These are phyloP conservation scores for Ambrosiella beaveri DNA, from an alignment of 2,329 filamentous ascomycete species.

Conservation along the genomic window DNA sequence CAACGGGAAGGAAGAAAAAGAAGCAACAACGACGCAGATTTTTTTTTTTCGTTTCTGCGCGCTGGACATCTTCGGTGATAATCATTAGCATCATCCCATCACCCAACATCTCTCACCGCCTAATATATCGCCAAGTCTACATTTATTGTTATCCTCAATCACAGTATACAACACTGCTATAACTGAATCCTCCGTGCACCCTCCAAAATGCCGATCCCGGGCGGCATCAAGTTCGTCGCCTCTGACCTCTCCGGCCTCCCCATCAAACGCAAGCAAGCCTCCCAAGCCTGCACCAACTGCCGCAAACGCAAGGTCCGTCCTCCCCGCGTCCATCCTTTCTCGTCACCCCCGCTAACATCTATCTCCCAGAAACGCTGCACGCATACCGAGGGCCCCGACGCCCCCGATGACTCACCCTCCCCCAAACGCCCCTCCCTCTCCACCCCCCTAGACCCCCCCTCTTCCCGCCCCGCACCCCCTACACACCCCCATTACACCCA, in stretches of 20 bases:
- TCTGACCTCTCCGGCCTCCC: constrained; percentile 26
- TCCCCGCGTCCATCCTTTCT: not conserved
- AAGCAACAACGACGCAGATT: too few relatives aligned
- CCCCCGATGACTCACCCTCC: constrained; percentile 1
- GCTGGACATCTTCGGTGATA: too few relatives aligned
- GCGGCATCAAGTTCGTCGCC: constrained; percentile 11
- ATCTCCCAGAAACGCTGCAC: constrained; percentile 26
- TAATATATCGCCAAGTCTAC: not conserved
- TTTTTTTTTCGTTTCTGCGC: too few relatives aligned
- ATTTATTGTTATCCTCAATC: not conserved
- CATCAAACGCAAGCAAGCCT: constrained; percentile 41
- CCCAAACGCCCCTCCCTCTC: constrained; percentile 4
- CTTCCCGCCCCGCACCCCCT: not conserved
- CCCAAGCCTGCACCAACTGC: constrained; percentile 38
- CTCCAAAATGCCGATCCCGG: not conserved
- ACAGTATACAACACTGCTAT: not conserved
- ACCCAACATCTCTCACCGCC: too few relatives aligned
- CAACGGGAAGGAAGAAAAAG: too few relatives aligned
- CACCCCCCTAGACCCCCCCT: not conserved
- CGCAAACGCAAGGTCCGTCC: constrained; percentile 33
- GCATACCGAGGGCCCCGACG: constrained; percentile 17
- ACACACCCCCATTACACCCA: not conserved
- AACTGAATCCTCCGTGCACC: not conserved
- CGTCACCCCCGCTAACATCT: not conserved
- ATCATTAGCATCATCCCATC: too few relatives aligned